Conservation (phyloP, 345 rosid species). For the Ricinus communis region DNA sequence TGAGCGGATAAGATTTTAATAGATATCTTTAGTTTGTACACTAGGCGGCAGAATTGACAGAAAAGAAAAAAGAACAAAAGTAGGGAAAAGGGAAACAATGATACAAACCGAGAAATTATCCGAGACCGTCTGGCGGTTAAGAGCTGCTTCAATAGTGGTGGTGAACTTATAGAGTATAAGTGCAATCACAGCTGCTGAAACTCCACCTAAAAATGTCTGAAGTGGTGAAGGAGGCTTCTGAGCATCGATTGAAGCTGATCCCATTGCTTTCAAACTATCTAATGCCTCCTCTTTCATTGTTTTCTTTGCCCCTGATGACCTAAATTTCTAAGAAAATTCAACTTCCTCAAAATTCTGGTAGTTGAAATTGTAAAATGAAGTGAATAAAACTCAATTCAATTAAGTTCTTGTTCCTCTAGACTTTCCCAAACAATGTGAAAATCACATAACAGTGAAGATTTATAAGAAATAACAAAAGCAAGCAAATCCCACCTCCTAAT, state of each 20-base stretch:
- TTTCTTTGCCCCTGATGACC: constrained; percentile 68
- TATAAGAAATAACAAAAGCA: no score
- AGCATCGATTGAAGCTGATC: constrained; percentile 52
- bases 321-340: constrained; percentile 52
- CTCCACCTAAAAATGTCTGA: constrained; percentile 77
- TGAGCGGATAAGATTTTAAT: background rate
- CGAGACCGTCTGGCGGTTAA: constrained; percentile 73
- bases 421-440: no score
- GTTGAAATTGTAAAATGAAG: background rate
- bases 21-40: background rate
- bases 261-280: constrained; percentile 63
- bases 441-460: no score
- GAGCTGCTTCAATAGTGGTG: constrained; percentile 65
- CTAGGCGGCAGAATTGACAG: background rate
- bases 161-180: constrained; percentile 86
- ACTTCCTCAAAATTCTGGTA: constrained; percentile 7
- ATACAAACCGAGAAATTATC: constrained; percentile 70
- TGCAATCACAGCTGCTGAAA: constrained; percentile 77
- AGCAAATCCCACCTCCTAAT: no score
- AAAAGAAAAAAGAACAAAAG: background rate
- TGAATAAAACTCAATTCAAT: no score
- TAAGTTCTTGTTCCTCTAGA: no score
- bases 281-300: constrained; percentile 78
- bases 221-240: constrained; percentile 63
- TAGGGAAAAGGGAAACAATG: background rate